phyloP scores from a whole-genome alignment of 768 basidiomycete species.

The Agaricus blazei region DNA sequence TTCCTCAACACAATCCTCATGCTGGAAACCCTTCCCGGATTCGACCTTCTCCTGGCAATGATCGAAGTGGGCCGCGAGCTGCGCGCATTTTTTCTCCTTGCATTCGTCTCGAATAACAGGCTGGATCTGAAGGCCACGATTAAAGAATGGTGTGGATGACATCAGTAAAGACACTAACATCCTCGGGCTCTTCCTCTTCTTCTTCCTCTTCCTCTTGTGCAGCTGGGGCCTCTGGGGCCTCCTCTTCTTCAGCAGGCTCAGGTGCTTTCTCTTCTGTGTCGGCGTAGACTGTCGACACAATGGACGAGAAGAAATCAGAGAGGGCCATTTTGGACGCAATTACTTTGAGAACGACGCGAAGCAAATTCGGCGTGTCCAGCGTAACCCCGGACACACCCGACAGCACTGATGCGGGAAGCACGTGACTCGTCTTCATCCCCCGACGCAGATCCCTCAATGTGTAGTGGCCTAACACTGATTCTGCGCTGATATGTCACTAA shows the following conservation, averaged over 20 bases:
- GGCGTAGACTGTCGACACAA: conserved; percentile 38
- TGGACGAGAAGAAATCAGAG: conserved; percentile 35
- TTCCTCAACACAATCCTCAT: conserved; percentile 92
- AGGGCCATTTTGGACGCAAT: conserved; percentile 1
- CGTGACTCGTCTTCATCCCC: background rate
- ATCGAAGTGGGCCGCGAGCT: conserved; percentile 76
- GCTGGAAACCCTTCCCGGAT: conserved; percentile 77
- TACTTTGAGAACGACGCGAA: background rate
- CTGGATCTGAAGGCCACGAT: conserved; percentile 40
- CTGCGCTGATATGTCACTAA: too few relatives aligned
- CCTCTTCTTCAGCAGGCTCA: conserved; percentile 44
- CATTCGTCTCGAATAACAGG: conserved; percentile 76
- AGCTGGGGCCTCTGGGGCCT: conserved; percentile 26
- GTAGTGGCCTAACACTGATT: too few relatives aligned
- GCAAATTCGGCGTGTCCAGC: background rate
- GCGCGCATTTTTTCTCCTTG: conserved; percentile 60
- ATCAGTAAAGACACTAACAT: conserved; percentile 46
- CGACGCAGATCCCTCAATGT: background rate
- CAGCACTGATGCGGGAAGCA: background rate
- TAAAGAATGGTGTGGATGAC: conserved; percentile 5
- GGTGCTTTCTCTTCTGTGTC: conserved; percentile 36
- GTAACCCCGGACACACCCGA: background rate
- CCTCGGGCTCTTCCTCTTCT: conserved; percentile 60
- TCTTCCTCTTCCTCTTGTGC: conserved; percentile 24
- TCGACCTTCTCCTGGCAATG: conserved; percentile 89